These are phyloP conservation scores for Quaeritorhiza haematococci DNA, from an alignment of 371 early-diverging fungal species.

Conservation along the genomic window DNA sequence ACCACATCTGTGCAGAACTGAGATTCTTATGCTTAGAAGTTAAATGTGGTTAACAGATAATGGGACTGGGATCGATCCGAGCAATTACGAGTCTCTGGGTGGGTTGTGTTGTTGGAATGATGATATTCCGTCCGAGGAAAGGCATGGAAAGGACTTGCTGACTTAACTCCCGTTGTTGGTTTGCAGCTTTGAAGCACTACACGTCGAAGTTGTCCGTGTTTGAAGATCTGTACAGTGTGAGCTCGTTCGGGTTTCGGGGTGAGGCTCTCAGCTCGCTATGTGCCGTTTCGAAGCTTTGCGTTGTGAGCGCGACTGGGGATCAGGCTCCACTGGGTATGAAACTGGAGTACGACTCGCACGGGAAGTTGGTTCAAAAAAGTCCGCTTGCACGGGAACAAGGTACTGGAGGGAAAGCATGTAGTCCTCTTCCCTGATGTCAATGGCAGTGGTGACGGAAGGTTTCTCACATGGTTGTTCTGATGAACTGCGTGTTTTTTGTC, in stretches of 20 bases:
- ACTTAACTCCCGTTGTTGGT: no score
- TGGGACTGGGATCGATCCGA: constrained; percentile 6
- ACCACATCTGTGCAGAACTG: no score
- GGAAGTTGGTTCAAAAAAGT: constrained; percentile 42
- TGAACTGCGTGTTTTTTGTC: no score
- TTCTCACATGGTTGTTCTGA: background rate
- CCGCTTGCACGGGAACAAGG: constrained; percentile 47
- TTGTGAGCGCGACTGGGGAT: no score
- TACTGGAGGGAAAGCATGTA: background rate
- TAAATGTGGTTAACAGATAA: constrained; percentile 5
- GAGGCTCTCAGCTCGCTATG: constrained; percentile 59
- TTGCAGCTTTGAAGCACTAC: constrained; percentile 29
- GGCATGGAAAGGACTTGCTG: no score
- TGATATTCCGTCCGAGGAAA: no score
- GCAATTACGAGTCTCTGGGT: constrained; percentile 6
- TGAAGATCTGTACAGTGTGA: constrained; percentile 51
- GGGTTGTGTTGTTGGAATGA: no score
- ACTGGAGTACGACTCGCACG: constrained; percentile 64
- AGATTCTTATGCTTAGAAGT: background rate
- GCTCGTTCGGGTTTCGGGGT: constrained; percentile 70
- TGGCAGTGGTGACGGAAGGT: background rate
- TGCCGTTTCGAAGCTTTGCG: constrained; percentile 26
- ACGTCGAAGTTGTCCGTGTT: constrained; percentile 66
- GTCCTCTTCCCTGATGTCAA: background rate
- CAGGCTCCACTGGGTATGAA: constrained; percentile 48